phyloP scores from a whole-genome alignment of 139 green algal genomes.

The Closterium sp. region DNA sequence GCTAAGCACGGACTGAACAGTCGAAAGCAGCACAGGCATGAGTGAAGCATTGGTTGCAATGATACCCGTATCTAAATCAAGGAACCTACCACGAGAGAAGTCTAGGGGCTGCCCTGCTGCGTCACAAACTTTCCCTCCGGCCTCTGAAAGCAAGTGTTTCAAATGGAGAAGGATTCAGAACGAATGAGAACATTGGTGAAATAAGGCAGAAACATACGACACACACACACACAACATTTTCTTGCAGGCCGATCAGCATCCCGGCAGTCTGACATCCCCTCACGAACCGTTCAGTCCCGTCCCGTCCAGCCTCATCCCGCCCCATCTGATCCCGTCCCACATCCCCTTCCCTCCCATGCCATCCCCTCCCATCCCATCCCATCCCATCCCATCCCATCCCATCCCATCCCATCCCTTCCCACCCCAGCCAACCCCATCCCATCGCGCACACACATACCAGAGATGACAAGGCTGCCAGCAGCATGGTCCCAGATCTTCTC shows the following conservation, averaged over 20 bases:
- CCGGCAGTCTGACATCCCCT: too few species aligned
- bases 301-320: too few species aligned
- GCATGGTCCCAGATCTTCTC: slow-evolving; percentile 63
- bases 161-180: too few species aligned
- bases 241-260: too few species aligned
- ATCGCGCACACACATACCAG: neutral
- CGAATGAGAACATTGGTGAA: too few species aligned
- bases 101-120: slow-evolving; percentile 44
- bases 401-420: neutral
- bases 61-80: slow-evolving; percentile 53
- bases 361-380: neutral
- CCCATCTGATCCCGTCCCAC: too few species aligned
- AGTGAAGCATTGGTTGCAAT: slow-evolving; percentile 43
- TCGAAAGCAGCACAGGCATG: slow-evolving; percentile 35
- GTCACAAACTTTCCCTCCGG: slow-evolving; percentile 49
- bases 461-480: slow-evolving; percentile 52
- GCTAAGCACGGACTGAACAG: slow-evolving; percentile 27
- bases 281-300: too few species aligned
- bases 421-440: neutral
- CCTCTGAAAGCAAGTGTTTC: slow-evolving; percentile 30
- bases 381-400: neutral
- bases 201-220: too few species aligned
- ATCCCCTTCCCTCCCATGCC: neutral
- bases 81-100: slow-evolving; percentile 53
- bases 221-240: too few species aligned